These are phyloP conservation scores for Uronychia setigera DNA, from an alignment of 73 alveolate genomes.

Conservation along the genomic window DNA sequence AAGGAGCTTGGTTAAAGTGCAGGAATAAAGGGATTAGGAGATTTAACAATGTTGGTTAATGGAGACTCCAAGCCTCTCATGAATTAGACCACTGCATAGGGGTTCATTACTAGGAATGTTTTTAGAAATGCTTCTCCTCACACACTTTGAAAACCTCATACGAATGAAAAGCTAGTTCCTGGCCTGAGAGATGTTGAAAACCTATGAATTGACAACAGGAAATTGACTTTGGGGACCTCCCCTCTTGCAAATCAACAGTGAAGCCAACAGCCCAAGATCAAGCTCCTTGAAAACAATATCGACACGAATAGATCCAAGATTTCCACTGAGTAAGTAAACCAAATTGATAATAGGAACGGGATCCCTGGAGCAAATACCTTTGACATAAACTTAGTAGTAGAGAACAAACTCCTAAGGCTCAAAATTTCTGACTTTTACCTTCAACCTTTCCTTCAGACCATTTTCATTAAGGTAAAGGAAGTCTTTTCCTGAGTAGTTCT, in stretches of 20 bases:
- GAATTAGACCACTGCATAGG: no score
- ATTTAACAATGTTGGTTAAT: no score
- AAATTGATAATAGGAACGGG: background rate
- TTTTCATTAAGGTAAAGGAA: background rate
- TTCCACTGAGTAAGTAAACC: background rate
- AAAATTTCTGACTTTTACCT: slow-evolving; percentile 7
- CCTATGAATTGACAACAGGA: no score
- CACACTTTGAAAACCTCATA: no score
- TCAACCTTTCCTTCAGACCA: slow-evolving; percentile 3
- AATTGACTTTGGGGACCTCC: background rate
- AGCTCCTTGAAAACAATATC: background rate
- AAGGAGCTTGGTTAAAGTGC: no score
- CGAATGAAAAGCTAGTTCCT: no score
- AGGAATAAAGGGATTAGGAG: no score
- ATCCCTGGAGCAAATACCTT: background rate
- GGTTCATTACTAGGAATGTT: no score
- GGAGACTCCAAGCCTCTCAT: no score
- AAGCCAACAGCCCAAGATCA: background rate
- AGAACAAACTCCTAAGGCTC: background rate
- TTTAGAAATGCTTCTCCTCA: no score
- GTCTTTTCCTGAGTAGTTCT: background rate
- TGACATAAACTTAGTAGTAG: slow-evolving; percentile 2
- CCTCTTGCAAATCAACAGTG: background rate
- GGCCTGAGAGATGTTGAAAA: no score
- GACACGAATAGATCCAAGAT: background rate